Evolutionary conservation across 352 stramenopile genomes (phyloP).

Genomic region (Phytophthora litchii): DNA sequence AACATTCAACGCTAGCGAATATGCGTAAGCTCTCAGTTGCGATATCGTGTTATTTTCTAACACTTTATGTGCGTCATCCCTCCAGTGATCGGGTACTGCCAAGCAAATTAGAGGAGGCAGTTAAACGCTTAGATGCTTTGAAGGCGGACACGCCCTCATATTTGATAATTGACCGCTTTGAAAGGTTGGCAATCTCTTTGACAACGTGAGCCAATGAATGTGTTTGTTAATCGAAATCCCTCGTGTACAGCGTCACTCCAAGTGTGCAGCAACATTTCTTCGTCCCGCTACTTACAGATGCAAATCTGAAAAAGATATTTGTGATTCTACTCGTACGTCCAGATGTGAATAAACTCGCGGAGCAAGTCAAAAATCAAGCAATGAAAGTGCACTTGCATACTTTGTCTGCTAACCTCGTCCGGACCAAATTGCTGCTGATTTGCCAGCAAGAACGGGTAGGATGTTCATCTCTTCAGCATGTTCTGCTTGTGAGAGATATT

Average conservation of each 20-base stretch:
- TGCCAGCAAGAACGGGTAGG: slow-evolving; percentile 53
- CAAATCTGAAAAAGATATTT: slow-evolving; percentile 65
- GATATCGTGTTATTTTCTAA: background rate
- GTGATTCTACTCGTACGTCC: slow-evolving; percentile 58
- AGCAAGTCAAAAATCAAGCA: slow-evolving; percentile 59
- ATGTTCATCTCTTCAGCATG: background rate
- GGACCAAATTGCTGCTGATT: slow-evolving; percentile 58
- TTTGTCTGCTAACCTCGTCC: slow-evolving; percentile 50
- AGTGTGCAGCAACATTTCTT: slow-evolving; percentile 73
- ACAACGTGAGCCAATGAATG: no score
- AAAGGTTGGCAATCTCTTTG: slow-evolving; percentile 36
- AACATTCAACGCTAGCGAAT: slow-evolving; percentile 45
- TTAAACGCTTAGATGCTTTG: slow-evolving; percentile 22
- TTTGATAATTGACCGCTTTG: slow-evolving; percentile 64
- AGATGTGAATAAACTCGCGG: slow-evolving; percentile 59
- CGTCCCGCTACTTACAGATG: slow-evolving; percentile 45
- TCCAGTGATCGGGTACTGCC: slow-evolving; percentile 23
- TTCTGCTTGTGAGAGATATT: background rate
- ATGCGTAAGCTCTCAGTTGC: slow-evolving; percentile 30
- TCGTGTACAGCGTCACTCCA: slow-evolving; percentile 44
- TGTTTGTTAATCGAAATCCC: background rate
- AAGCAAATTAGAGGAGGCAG: slow-evolving; percentile 24
- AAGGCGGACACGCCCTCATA: slow-evolving; percentile 37
- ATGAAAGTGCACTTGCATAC: slow-evolving; percentile 46
- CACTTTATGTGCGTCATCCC: background rate